Percentiles rank a stretch among this genome's conserved stretches.
These are phyloP conservation scores for Trametes meyenii DNA, from an alignment of 768 basidiomycete species.

Conservation along the genomic window DNA sequence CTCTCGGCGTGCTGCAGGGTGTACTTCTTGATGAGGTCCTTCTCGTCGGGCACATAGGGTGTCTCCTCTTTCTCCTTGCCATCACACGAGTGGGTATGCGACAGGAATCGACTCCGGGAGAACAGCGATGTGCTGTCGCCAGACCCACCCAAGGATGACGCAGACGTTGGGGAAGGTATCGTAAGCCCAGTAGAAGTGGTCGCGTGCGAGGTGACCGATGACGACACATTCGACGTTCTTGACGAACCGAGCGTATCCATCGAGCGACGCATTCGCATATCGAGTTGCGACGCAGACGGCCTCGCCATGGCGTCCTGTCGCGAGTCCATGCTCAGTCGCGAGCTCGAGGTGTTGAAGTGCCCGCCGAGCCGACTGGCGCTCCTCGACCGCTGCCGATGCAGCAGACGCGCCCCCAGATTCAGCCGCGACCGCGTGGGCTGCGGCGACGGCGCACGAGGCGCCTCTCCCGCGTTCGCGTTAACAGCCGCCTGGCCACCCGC, in stretches of 20 bases:
- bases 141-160: slow-evolving; percentile 2
- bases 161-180: slow-evolving; percentile 2
- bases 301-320: slow-evolving; percentile 10
- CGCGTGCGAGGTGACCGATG: not conserved
- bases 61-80: slow-evolving; percentile 4
- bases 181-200: slow-evolving; percentile 7
- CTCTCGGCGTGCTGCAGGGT: slow-evolving; percentile 90
- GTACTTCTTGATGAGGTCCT: slow-evolving; percentile 69
- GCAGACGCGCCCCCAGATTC: slow-evolving; percentile 44
- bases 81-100: slow-evolving; percentile 15
- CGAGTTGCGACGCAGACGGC: slow-evolving; percentile 13
- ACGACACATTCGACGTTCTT: slow-evolving; percentile 19
- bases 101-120: slow-evolving; percentile 20
- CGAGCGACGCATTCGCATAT: slow-evolving; percentile 12
- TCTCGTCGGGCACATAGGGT: slow-evolving; percentile 39
- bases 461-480: not conserved
- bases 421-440: slow-evolving; percentile 42
- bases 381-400: slow-evolving; percentile 43
- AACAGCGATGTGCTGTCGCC: slow-evolving; percentile 19
- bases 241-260: slow-evolving; percentile 19
- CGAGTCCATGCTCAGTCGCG: slow-evolving; percentile 31
- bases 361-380: slow-evolving; percentile 6
- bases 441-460: slow-evolving; percentile 16
- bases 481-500: not conserved
- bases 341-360: slow-evolving; percentile 14